Evolutionary conservation across 257 asterid genomes (phyloP), one percentile per base, ranked within the genome.

Genomic region (Penstemon davidsonii): DNA sequence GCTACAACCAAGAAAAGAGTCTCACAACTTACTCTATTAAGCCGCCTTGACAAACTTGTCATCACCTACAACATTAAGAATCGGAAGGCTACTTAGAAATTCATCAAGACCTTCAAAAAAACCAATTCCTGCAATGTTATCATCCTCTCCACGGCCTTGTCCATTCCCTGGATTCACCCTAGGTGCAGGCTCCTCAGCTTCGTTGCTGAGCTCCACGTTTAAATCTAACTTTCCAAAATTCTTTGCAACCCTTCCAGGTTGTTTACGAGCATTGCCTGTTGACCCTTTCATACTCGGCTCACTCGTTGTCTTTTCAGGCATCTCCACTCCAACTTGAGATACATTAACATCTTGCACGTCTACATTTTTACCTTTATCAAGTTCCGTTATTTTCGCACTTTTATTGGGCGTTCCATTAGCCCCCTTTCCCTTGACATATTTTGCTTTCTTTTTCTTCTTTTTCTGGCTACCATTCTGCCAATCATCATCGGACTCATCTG

Each of bases 21-120:
- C 33, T 25, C 33, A 25, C 33, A 25, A 25, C 76, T 53, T 73
- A 64, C 74, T 66, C 66, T 38, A 73, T 79, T 74, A 84, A 55
- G 84, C 82, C 57, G 84, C 88, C 82, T 83, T 83, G 62, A 75
- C 71, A 45, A 79, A 83, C 77, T 78, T 85, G 60, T 84, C 90
- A 5, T 86, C 90, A 12, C 85, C 85, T 33, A 80, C 94, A 57
- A 63, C 90, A 58, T 69, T 80, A 71, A 83, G 86, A 67, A 80
- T 81, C 1, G 95, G 91, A 66, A 84, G 89, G 79, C 82, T 81
- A 75, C 78, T 81, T 25, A 90, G 80, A 78, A 79, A 87, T 56
- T 90, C 96, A 63, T 87, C 96, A 71, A 90, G 95, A 56, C 96
- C 95, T 80, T 90, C 96, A 44, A 90, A 90, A 45, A 87, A 87